Evolutionary conservation across 1,284 basidiomycete genomes (phyloP).

Genomic region (Trametes hirsuta): DNA sequence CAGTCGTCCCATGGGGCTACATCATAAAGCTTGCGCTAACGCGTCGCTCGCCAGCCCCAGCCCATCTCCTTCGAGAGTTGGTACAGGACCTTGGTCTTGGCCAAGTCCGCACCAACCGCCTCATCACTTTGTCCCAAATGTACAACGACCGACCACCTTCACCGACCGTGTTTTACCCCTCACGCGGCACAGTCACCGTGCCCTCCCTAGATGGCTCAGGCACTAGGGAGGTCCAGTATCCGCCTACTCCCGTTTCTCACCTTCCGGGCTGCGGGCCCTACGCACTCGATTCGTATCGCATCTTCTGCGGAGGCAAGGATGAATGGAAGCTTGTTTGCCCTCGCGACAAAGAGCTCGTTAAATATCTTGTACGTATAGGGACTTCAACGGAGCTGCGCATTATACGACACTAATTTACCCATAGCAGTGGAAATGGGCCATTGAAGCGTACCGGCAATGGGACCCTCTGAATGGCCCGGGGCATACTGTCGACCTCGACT

Average conservation of each 20-base stretch:
- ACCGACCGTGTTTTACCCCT: slow-evolving; percentile 24
- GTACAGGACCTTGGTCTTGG: slow-evolving; percentile 58
- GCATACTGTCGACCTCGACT: slow-evolving; percentile 29
- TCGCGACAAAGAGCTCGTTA: slow-evolving; percentile 62
- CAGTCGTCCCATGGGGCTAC: neutral
- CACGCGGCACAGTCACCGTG: slow-evolving; percentile 16
- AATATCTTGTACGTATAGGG: slow-evolving; percentile 51
- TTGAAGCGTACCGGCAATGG: slow-evolving; percentile 52
- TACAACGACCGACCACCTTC: slow-evolving; percentile 49
- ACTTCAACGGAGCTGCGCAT: neutral
- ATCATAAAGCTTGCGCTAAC: neutral
- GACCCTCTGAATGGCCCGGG: slow-evolving; percentile 44
- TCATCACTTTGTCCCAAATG: slow-evolving; percentile 50
- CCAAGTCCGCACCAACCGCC: slow-evolving; percentile 50
- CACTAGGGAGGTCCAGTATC: slow-evolving; percentile 34
- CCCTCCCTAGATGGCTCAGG: neutral
- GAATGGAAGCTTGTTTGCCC: slow-evolving; percentile 64
- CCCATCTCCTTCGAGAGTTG: slow-evolving; percentile 37
- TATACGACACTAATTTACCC: neutral
- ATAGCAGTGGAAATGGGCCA: slow-evolving; percentile 69
- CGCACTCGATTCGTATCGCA: slow-evolving; percentile 69
- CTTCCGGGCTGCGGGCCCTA: slow-evolving; percentile 63
- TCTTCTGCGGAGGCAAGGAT: slow-evolving; percentile 52
- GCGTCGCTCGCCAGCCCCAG: slow-evolving; percentile 1
- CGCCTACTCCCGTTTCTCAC: slow-evolving; percentile 51